Percentiles rank a stretch among this genome's conserved stretches.
phyloP scores from a whole-genome alignment of 108 stramenopile species.

The Nitzschia sp. region DNA sequence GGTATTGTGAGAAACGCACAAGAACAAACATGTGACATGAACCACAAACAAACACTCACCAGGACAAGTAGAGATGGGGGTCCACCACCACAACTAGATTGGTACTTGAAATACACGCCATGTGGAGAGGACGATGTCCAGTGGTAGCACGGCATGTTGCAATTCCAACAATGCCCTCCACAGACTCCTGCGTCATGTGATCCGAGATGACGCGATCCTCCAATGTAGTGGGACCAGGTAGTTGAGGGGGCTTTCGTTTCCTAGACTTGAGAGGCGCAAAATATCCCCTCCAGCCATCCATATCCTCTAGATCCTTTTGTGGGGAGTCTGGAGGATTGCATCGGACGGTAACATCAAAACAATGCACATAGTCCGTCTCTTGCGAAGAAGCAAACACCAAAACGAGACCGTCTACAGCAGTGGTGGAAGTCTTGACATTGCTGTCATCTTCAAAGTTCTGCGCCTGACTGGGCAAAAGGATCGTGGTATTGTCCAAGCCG shows the following conservation, averaged over 20 bases:
- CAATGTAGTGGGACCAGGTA: slow-evolving; percentile 2
- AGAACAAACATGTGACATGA: not conserved
- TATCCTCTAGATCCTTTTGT: slow-evolving; percentile 49
- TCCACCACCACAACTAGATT: slow-evolving; percentile 47
- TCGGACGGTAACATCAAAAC: slow-evolving; percentile 75
- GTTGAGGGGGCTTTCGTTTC: not conserved
- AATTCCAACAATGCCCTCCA: slow-evolving; percentile 36
- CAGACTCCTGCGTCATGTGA: slow-evolving; percentile 7
- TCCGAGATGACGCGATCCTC: slow-evolving; percentile 35
- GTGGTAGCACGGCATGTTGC: slow-evolving; percentile 29
- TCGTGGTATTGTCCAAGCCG: slow-evolving; percentile 8
- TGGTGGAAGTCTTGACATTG: slow-evolving; percentile 17
- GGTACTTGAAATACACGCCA: slow-evolving; percentile 43
- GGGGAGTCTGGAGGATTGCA: slow-evolving; percentile 57
- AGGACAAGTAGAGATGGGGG: slow-evolving; percentile 58
- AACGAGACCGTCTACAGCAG: slow-evolving; percentile 57
- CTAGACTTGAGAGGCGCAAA: slow-evolving; percentile 56
- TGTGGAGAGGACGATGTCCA: slow-evolving; percentile 37
- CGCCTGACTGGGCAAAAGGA: slow-evolving; percentile 38
- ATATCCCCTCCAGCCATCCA: slow-evolving; percentile 89
- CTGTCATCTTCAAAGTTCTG: slow-evolving; percentile 36
- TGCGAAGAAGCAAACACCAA: slow-evolving; percentile 70
- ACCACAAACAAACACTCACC: slow-evolving; percentile 15
- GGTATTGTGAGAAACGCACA: no score
- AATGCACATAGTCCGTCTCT: slow-evolving; percentile 66